phyloP scores from a whole-genome alignment of 768 basidiomycete species.

The Tremella mesenterica region DNA sequence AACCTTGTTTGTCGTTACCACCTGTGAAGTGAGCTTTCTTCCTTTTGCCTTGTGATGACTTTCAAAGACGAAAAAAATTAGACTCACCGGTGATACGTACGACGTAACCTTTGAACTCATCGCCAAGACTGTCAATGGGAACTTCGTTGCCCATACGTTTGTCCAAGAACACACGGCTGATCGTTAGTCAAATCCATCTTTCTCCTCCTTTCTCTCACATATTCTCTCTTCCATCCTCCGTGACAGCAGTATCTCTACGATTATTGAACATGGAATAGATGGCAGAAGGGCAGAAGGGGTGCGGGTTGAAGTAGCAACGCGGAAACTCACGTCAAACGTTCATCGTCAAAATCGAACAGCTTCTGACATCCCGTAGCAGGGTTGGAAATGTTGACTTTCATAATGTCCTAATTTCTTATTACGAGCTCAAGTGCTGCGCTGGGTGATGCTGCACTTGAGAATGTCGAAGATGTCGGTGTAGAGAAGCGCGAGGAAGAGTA shows the following conservation, averaged over 20 bases:
- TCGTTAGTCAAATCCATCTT: slow-evolving; percentile 9
- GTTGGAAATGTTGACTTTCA: slow-evolving; percentile 99
- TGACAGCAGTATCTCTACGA: not conserved
- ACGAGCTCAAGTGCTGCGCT: slow-evolving; percentile 1
- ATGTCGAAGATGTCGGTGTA: not conserved
- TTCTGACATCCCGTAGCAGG: slow-evolving; percentile 97
- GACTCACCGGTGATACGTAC: slow-evolving; percentile 79
- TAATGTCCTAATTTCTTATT: slow-evolving; percentile 48
- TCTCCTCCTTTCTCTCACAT: not conserved
- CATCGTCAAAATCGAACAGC: slow-evolving; percentile 86
- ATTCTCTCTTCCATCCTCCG: not conserved
- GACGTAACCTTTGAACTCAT: slow-evolving; percentile 95
- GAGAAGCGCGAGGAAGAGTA: not conserved
- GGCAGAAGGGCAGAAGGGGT: no score
- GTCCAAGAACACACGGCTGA: slow-evolving; percentile 88
- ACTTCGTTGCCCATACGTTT: slow-evolving; percentile 96
- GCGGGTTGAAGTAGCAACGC: not conserved
- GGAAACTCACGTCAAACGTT: slow-evolving; percentile 50
- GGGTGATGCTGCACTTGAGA: not conserved
- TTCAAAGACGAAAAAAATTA: no score
- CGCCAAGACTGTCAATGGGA: slow-evolving; percentile 76
- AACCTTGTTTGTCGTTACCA: slow-evolving; percentile 71
- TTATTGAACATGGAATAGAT: not conserved
- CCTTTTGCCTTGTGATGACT: not conserved
- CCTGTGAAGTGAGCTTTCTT: not conserved